A percentile compares a stretch with the other conserved stretches of the same genome.
phyloP scores from a whole-genome alignment of 768 basidiomycete species.

The Dentipellis sp. region DNA sequence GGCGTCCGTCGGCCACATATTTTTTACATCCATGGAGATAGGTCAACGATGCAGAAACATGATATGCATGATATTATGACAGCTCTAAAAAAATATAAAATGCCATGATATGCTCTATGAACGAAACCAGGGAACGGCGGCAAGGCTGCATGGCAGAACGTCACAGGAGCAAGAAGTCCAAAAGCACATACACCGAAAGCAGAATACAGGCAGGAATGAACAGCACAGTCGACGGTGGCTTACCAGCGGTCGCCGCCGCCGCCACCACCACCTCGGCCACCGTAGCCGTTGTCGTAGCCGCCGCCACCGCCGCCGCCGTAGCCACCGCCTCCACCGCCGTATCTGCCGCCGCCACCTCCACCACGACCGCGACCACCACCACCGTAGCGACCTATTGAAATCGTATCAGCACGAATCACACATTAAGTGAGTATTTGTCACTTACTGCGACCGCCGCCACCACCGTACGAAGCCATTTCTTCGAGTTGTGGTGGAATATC shows the following conservation, averaged over 20 bases:
- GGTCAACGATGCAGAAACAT: not conserved
- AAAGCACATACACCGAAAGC: not conserved
- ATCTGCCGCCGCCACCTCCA: conserved; percentile 30
- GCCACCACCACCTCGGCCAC: conserved; percentile 13
- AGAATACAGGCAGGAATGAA: not conserved
- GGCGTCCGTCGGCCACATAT: too few species aligned
- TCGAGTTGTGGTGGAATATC: conserved; percentile 81
- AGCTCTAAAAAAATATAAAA: not conserved
- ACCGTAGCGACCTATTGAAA: conserved; percentile 48
- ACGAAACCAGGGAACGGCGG: not conserved
- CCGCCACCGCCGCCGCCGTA: conserved; percentile 31
- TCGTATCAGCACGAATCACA: conserved; percentile 2
- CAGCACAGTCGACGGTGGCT: not conserved
- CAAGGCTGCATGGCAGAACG: not conserved
- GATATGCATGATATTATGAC: not conserved
- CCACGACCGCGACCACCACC: conserved; percentile 35
- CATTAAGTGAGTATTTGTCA: conserved; percentile 2
- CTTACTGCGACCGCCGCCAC: conserved; percentile 69
- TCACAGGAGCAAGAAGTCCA: not conserved
- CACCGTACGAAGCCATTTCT: conserved; percentile 85
- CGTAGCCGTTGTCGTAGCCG: conserved; percentile 33
- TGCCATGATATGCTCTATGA: not conserved
- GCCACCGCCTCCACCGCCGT: conserved; percentile 33
- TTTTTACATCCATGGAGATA: too few species aligned
- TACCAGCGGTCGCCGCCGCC: conserved; percentile 24